Evolutionary conservation across 805 yeast species (phyloP), one percentile per base, ranked within the genome.

Genomic region (Barnettozyma populi): DNA sequence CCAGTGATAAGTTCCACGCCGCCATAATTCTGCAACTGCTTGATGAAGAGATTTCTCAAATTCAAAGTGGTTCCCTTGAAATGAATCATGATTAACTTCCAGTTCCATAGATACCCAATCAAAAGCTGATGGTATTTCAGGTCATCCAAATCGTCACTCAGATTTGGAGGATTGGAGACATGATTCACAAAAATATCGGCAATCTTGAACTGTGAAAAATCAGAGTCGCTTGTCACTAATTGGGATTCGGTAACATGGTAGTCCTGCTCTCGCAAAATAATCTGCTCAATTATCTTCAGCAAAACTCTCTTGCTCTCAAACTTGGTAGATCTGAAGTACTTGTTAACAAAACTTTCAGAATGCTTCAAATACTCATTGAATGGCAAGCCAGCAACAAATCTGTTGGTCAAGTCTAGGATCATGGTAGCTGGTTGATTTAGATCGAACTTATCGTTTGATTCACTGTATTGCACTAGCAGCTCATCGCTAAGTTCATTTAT

Each of bases 51-150:
- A 41, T 77, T 73, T 48, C 90, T 74, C 53, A 89, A 72, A 36
- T 78, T 75, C 53, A 79, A 80, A 1, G 94, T 79, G 6, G 85
- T 75, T 49, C 80, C 79, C 44, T 75, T 72, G 60, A 89, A 85
- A 62, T 80, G 80, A 25, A 67, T 68, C 52, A 86, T 72, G 0
- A 86, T 63, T 46, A 87, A 67, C 51, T 66, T 68, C 95, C 95
- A 90, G 47, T 79, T 68, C 82, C 86, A 83, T 31, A 84, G 54
- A 58, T 76, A 84, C 19, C 62, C 68, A 25, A 73, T 58, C 40
- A 72, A 60, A 4, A 59, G 61, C 25, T 55, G 49, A 20, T 65
- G 68, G 23, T 69, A 68, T 37, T 73, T 74, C 46, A 57, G 54
- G 19, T 57, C 57, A 14, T 57, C 59, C 11, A 29, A 24, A 8